Conservation (phyloP, 2,329 filamentous ascomycete genomes). For the Decorospora gaudefroyi region DNA sequence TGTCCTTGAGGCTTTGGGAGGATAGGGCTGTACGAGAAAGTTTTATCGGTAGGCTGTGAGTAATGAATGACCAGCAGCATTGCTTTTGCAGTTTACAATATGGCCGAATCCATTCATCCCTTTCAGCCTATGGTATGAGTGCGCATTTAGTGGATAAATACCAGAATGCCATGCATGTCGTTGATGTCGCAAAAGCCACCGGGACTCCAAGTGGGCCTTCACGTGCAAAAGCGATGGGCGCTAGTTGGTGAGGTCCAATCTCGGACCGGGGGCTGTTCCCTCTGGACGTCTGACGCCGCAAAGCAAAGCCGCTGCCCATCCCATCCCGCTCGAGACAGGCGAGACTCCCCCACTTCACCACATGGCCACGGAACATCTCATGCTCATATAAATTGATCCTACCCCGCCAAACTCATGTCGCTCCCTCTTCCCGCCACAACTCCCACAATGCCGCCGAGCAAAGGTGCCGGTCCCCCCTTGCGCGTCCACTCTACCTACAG, state of each 20-base stretch:
- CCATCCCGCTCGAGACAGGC: conserved; percentile 20
- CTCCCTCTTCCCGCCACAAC: conserved; percentile 45
- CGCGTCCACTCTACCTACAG: conserved; percentile 2
- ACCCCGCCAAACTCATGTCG: conserved; percentile 41
- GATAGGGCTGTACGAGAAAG: background rate
- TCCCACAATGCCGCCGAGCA: conserved; percentile 46
- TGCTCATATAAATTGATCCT: conserved; percentile 34
- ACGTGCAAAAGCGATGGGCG: conserved; percentile 18
- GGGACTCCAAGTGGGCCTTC: conserved; percentile 5
- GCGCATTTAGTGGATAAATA: no score
- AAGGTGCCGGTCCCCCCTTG: conserved; percentile 31
- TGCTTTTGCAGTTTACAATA: no score
- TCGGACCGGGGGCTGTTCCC: conserved; percentile 25
- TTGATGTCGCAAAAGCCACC: background rate
- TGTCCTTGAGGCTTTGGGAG: no score
- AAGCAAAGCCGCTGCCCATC: conserved; percentile 11
- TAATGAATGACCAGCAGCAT: no score
- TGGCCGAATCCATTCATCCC: no score
- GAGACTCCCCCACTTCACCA: conserved; percentile 21
- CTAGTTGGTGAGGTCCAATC: conserved; percentile 18
- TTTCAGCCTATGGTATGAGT: background rate
- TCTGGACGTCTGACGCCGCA: conserved; percentile 20
- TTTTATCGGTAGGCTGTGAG: background rate
- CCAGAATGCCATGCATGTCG: no score
- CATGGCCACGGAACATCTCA: conserved; percentile 22